A percentile compares a stretch with the other conserved stretches of the same genome.
phyloP scores from a whole-genome alignment of 148 eudicot species.

The Arctostaphylos glauca region DNA sequence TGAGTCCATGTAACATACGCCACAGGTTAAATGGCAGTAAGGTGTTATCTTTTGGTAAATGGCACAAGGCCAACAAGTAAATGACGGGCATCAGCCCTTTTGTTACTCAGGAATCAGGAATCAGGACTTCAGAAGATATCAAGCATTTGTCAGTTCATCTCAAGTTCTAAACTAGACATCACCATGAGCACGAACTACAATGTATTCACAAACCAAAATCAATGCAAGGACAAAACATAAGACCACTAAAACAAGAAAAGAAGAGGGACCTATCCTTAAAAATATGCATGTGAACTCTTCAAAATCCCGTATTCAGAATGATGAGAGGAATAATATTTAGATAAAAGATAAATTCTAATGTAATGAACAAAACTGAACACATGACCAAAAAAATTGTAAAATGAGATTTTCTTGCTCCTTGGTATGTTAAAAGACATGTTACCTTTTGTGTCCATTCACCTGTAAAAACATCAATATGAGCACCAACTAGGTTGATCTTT shows the following conservation, averaged over 20 bases:
- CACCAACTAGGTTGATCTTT: conserved; percentile 81
- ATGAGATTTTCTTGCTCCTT: not conserved
- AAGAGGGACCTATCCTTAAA: not conserved
- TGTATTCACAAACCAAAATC: not conserved
- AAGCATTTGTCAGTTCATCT: not conserved
- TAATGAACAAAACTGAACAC: not conserved
- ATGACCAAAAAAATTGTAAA: not conserved
- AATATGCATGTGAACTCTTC: not conserved
- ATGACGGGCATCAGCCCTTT: not conserved
- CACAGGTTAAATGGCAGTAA: not conserved
- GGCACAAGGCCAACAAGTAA: not conserved
- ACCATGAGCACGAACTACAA: not conserved
- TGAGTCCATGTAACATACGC: too few species aligned
- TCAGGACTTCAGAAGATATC: not conserved
- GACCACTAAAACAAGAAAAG: not conserved
- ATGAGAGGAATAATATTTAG: not conserved
- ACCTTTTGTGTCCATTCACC: conserved; percentile 99
- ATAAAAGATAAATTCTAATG: not conserved
- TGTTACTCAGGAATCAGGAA: too few species aligned
- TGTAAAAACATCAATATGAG: conserved; percentile 92
- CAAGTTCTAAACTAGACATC: not conserved
- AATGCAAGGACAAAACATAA: not conserved
- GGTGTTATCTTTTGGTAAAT: conserved; percentile 4
- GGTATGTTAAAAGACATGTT: conserved; percentile 6
- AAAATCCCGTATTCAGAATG: not conserved